Evolutionary conservation across 306 rosid species (phyloP), one percentile per base, ranked within the genome.

Genomic region (Ammopiptanthus mongolicus): DNA sequence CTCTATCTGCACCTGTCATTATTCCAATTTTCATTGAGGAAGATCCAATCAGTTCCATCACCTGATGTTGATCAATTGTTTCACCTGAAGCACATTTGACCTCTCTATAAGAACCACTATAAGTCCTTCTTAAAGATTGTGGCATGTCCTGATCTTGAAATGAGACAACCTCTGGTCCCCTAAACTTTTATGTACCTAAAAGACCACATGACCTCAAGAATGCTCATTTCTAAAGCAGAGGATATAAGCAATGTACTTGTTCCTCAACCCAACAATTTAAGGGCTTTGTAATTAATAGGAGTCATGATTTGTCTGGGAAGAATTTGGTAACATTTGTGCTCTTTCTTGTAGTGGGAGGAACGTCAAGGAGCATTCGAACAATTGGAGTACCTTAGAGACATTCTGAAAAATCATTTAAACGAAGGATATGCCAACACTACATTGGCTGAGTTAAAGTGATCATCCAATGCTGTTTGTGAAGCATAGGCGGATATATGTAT

Each of bases 271-370:
- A 23, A 75, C 23, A 63, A 51, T 75, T 60, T 21, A 69, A 17
- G 52, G 19, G 31, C 21, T 50, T 70, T 51, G 34, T 52, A 52
- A 53, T 52, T 15, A 19, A 69, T 53, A n/a, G 48, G 47, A 68
- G 70, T 76, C 55, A 17, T 61, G 46, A 21, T 53, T 31, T 63
- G 62, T 23, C 8, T 1, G 14, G 1, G 25, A 66, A 51, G 11
- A 33, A 61, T 11, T 53, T 60, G 46, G 57, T 63, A 61, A 62
- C 22, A 42, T 58, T 14, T 44, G 44, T 59, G 69, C 25, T 62
- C 6, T 81, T 65, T 79, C 48, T 48, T 87, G 83, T 61, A 93
- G 98, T 93, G 98, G 98, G 98, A 90, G 79, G 98, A 87, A 53
- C 86, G 82, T 69, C 90, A 88, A 80, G 98, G 98, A 44, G 85